Percentiles rank a stretch among this genome's conserved stretches.
These are phyloP conservation scores for Xeromyces bisporus DNA, from an alignment of 495 filamentous ascomycete species.

Conservation along the genomic window DNA sequence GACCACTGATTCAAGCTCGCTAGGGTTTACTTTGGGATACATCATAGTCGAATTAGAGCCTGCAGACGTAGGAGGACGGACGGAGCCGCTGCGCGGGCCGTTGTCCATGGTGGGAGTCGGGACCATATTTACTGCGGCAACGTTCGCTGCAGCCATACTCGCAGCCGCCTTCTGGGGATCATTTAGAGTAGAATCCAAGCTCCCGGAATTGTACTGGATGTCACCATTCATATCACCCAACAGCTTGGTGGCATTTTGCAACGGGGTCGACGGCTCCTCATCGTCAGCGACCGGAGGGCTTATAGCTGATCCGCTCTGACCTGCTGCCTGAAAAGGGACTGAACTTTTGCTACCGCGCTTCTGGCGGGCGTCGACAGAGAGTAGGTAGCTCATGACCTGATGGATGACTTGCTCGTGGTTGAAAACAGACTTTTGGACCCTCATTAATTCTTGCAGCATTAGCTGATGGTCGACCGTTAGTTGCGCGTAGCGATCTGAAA, in stretches of 20 bases:
- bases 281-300: constrained; percentile 33
- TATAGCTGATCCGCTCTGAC: constrained; percentile 17
- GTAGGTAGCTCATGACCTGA: constrained; percentile 54
- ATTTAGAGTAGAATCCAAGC: constrained; percentile 60
- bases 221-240: constrained; percentile 67
- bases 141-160: constrained; percentile 7
- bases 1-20: constrained; percentile 64
- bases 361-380: constrained; percentile 47
- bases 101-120: constrained; percentile 28
- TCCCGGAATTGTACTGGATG: constrained; percentile 53
- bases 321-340: constrained; percentile 28
- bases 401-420: constrained; percentile 66
- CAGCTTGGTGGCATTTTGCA: constrained; percentile 81
- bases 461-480: constrained; percentile 71
- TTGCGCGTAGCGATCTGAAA: constrained; percentile 74
- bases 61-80: constrained; percentile 30
- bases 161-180: constrained; percentile 45
- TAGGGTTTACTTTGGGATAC: constrained; percentile 33
- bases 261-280: constrained; percentile 62
- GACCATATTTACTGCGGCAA: constrained; percentile 9
- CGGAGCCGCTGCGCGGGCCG: constrained; percentile 20
- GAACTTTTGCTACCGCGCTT: constrained; percentile 40
- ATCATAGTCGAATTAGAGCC: constrained; percentile 33
- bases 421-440: constrained; percentile 76
- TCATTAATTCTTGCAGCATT: constrained; percentile 72